Evolutionary conservation across 495 filamentous ascomycete species (phyloP).

Genomic region (Podospora sp.): DNA sequence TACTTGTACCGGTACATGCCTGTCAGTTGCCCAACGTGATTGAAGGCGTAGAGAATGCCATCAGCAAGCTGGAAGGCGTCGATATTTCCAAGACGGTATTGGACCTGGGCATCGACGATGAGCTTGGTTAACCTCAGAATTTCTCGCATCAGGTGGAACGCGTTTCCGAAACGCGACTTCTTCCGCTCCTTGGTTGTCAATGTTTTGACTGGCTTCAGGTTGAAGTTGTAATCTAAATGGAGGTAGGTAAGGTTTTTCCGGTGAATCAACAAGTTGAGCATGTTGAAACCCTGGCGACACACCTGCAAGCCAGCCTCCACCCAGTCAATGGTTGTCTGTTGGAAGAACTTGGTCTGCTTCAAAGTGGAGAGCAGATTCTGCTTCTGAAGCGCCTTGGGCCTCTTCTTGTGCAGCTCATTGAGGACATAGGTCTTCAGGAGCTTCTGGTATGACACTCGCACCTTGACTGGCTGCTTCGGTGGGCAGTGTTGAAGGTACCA

Average conservation of each 20-base stretch:
- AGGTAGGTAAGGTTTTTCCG: constrained; percentile 98
- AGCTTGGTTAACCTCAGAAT: constrained; percentile 97
- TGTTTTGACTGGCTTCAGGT: constrained; percentile 98
- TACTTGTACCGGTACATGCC: constrained; percentile 99
- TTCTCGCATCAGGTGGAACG: constrained; percentile 98
- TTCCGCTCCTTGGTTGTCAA: constrained; percentile 99
- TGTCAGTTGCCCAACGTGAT: constrained; percentile 97
- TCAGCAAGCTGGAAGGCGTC: constrained; percentile 99
- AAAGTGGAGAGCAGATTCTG: constrained; percentile 87
- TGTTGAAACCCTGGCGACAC: constrained; percentile 98
- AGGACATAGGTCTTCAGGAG: constrained; percentile 94
- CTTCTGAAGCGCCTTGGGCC: constrained; percentile 91
- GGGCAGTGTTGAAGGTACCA: constrained; percentile 97
- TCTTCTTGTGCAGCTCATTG: constrained; percentile 93
- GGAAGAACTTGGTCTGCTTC: constrained; percentile 98
- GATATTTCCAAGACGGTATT: constrained; percentile 97
- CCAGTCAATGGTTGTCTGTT: constrained; percentile 99
- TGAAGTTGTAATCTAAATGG: constrained; percentile 99
- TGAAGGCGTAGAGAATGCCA: constrained; percentile 98
- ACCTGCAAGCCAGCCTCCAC: constrained; percentile 98
- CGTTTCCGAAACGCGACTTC: constrained; percentile 99
- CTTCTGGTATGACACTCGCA: constrained; percentile 99
- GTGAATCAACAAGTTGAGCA: constrained; percentile 97
- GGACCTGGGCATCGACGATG: constrained; percentile 98
- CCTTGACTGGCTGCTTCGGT: constrained; percentile 89